Evolutionary conservation across 228 moss, liverwort and hornwort species (phyloP), one percentile per base, ranked within the genome.

Genomic region (Sphagnum fallax): DNA sequence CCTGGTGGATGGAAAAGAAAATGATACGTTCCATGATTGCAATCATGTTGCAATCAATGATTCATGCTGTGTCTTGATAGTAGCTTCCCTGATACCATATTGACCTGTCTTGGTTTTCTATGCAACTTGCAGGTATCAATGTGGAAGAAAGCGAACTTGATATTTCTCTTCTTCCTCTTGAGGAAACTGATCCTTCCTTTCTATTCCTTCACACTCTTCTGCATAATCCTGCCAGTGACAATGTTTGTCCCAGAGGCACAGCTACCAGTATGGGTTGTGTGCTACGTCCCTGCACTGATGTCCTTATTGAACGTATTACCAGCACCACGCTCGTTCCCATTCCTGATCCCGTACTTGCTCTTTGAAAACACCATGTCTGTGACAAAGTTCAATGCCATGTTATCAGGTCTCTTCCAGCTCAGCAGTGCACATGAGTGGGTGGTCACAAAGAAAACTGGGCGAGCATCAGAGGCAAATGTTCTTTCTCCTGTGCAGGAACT

Each of bases 321-420:
- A 10, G 89, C 96, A 10, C 96, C 93, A 0, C 88, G 82, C 69
- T 96, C 96, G n/a, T 91, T 96, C 71, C 96, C 96, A 52, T 96
- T 96, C 79, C 82, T 96, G 47, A 91, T 96, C 58, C 96, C 96
- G 2, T 96, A 69, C 51, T 83, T 96, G 61, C 82, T 96, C 8
- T 96, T 96, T 10, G 96, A 96, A 87, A 96, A 96, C 32, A 96
- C 96, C 58, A 96, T 96, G 96, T 96, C 96, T 15, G 96, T 96
- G 67, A 96, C 96, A 18, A 96, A 96, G 84, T 96, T 96, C 87
- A 91, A 96, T 72, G 96, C 96, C 69, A 96, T 96, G 96, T 83
- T 96, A 61, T 96, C 96, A 67, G 96, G 96, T 70, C 83, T 96
- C 68, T 96, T 96, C 68, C 87, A 96, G 82, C 75, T 96, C 72